phyloP scores from a whole-genome alignment of 805 yeast genomes.

The Wickerhamiella siamensis region DNA sequence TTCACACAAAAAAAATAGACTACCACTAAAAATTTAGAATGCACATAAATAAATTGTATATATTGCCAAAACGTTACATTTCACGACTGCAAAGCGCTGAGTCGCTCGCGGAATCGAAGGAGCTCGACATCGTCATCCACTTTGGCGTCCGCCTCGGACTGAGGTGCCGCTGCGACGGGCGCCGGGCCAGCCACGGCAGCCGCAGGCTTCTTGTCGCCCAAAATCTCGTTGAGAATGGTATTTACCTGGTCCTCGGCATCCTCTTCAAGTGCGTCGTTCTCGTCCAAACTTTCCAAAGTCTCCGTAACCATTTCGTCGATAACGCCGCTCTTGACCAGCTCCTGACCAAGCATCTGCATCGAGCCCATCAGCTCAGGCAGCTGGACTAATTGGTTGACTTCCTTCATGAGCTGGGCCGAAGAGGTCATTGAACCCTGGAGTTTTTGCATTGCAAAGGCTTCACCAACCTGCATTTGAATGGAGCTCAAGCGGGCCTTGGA shows the following conservation, averaged over 20 bases:
- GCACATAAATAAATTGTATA: background rate
- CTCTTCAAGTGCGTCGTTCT: slow-evolving; percentile 40
- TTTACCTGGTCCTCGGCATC: slow-evolving; percentile 27
- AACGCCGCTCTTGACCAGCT: slow-evolving; percentile 51
- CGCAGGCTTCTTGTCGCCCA: slow-evolving; percentile 35
- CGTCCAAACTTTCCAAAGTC: slow-evolving; percentile 55
- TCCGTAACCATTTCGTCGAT: slow-evolving; percentile 95
- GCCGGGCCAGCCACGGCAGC: slow-evolving; percentile 14
- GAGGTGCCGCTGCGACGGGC: slow-evolving; percentile 17
- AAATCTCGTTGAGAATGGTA: slow-evolving; percentile 27
- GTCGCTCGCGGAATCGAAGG: slow-evolving; percentile 76
- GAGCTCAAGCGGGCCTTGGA: slow-evolving; percentile 80
- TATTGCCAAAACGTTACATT: too few relatives aligned
- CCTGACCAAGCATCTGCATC: slow-evolving; percentile 76
- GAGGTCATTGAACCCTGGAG: slow-evolving; percentile 68
- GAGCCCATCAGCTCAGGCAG: slow-evolving; percentile 70
- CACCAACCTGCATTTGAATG: slow-evolving; percentile 77
- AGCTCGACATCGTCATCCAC: slow-evolving; percentile 64
- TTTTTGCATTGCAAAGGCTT: slow-evolving; percentile 75
- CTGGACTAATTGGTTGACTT: slow-evolving; percentile 63
- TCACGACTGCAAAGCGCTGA: slow-evolving; percentile 55
- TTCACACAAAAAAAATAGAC: too few relatives aligned
- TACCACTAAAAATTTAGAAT: too few relatives aligned
- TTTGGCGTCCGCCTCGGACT: slow-evolving; percentile 29
- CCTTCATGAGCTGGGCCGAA: slow-evolving; percentile 73